Percentiles rank a stretch among this genome's conserved stretches.
Conservation (phyloP, 805 yeast genomes). For the Kazachstania africana region DNA sequence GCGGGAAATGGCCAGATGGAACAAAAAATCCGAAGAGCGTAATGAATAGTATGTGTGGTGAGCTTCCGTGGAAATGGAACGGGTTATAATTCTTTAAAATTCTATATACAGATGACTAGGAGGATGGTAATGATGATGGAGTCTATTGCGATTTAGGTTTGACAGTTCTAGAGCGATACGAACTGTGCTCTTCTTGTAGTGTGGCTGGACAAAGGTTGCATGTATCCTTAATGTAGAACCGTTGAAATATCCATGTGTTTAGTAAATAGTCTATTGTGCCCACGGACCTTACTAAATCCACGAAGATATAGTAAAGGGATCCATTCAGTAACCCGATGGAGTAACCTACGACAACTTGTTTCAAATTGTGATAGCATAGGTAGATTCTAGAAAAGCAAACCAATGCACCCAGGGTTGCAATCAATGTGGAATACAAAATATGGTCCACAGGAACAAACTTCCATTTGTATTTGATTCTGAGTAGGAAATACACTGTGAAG, state of each 20-base stretch:
- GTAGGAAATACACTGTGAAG: constrained; percentile 44
- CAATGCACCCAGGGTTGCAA: constrained; percentile 2
- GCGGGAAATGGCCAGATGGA: no score
- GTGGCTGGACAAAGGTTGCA: constrained; percentile 1
- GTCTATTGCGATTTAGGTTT: no score
- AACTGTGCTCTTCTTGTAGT: not conserved
- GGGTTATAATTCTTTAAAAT: no score
- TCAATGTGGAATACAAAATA: no score
- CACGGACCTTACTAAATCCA: constrained; percentile 18
- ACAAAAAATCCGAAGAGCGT: no score
- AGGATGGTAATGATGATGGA: no score
- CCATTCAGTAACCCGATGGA: constrained; percentile 54
- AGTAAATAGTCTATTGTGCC: constrained; percentile 2
- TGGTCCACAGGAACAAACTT: no score
- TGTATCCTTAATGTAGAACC: constrained; percentile 1
- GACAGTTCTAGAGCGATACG: not conserved
- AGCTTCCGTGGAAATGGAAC: no score
- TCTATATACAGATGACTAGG: no score
- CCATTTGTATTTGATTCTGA: constrained; percentile 35
- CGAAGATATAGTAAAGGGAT: constrained; percentile 39
- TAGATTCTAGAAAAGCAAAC: constrained; percentile 68
- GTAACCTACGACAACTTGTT: constrained; percentile 68
- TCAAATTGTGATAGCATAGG: constrained; percentile 59
- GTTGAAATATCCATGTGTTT: not conserved
- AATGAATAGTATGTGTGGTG: no score